Conservation (phyloP, 768 basidiomycete species). For the Tephrocybe sp. region DNA sequence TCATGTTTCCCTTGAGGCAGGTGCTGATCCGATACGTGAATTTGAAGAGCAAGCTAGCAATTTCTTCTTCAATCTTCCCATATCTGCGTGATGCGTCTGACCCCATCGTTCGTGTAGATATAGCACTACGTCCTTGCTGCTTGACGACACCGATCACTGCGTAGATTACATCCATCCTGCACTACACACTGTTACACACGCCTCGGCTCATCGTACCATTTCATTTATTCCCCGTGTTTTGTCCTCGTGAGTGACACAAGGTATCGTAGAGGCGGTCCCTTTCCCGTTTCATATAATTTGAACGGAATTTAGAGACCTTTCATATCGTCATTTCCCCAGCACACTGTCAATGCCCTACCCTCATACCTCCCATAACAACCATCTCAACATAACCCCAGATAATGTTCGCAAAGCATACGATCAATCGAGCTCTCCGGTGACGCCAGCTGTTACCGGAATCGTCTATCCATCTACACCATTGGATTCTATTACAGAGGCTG, state of each 20-base stretch:
- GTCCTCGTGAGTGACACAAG: constrained; percentile 43
- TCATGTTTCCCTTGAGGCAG: constrained; percentile 43
- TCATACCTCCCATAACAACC: constrained; percentile 25
- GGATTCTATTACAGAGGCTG: constrained; percentile 34
- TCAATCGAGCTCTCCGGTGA: constrained; percentile 34
- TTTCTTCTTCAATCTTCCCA: constrained; percentile 1
- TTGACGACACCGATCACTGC: constrained; percentile 11
- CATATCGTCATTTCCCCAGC: constrained; percentile 15
- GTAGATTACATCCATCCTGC: constrained; percentile 20
- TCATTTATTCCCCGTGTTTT: constrained; percentile 22
- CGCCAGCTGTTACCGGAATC: constrained; percentile 47
- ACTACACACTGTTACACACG: constrained; percentile 13
- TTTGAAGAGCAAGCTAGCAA: neutral
- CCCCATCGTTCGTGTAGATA: constrained; percentile 14
- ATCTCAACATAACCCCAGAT: constrained; percentile 15
- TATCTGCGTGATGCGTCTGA: constrained; percentile 13
- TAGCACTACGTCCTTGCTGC: constrained; percentile 13
- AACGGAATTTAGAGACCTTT: constrained; percentile 7
- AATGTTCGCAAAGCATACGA: constrained; percentile 14
- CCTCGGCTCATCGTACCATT: constrained; percentile 30
- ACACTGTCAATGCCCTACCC: constrained; percentile 21
- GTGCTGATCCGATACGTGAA: constrained; percentile 23
- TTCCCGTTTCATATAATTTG: constrained; percentile 13
- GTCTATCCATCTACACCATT: constrained; percentile 38
- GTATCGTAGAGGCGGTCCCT: constrained; percentile 14